phyloP scores from a whole-genome alignment of 352 stramenopile genomes.

The Globisporangium splendens region DNA sequence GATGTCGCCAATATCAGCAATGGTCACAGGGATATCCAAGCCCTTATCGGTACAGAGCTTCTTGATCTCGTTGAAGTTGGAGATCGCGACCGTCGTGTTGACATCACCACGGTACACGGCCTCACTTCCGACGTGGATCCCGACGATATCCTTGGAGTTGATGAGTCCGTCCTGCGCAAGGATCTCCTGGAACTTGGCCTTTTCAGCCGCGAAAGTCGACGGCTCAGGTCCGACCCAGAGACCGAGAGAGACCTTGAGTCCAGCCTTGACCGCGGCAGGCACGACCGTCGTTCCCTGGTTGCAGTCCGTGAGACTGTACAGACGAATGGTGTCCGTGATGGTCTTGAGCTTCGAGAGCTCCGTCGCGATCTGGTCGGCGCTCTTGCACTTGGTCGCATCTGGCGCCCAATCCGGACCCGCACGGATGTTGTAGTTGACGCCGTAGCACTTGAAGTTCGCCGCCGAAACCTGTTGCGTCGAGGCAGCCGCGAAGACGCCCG shows the following conservation, averaged over 20 bases:
- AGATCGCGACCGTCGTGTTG: constrained; percentile 35
- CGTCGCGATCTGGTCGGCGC: constrained; percentile 30
- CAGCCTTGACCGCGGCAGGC: constrained; percentile 36
- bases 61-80: constrained; percentile 42
- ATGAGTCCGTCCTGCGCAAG: constrained; percentile 18
- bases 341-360: constrained; percentile 30
- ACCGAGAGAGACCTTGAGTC: constrained; percentile 51
- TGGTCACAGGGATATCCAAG: constrained; percentile 45
- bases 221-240: constrained; percentile 52
- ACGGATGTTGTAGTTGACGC: constrained; percentile 79
- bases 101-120: constrained; percentile 63
- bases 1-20: constrained; percentile 63
- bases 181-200: constrained; percentile 27
- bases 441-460: constrained; percentile 10
- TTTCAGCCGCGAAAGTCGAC: constrained; percentile 38
- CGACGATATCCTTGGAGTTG: constrained; percentile 26
- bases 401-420: constrained; percentile 45
- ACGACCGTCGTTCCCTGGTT: constrained; percentile 39
- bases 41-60: constrained; percentile 15
- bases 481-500: not conserved
- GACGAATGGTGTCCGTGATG: not conserved
- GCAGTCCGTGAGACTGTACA: constrained; percentile 51
- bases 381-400: constrained; percentile 53
- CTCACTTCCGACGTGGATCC: constrained; percentile 70
- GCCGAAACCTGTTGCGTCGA: constrained; percentile 14